Evolutionary conservation across 2,329 filamentous ascomycete species (phyloP), one percentile per base, ranked within the genome.

Genomic region (Xylariaceae sp.): DNA sequence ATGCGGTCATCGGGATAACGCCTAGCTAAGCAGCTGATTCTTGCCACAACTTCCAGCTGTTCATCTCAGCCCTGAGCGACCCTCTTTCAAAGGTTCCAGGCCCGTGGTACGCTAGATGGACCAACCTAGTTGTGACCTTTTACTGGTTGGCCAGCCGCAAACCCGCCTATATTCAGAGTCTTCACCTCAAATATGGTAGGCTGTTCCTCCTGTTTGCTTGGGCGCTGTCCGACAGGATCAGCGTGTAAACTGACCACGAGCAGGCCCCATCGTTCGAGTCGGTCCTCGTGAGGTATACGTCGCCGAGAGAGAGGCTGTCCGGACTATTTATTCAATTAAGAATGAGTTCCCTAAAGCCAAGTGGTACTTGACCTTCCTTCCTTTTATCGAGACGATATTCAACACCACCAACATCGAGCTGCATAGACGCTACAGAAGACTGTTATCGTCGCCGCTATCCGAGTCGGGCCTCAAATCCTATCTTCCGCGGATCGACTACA

Each of bases 371-470:
- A 49, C 59, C 9, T 60, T 65, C 39, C 47, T 58, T 16, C 61
- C 64, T 1, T 49, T 42, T n/a, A 29, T 51, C 3, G 2, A 55
- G 34, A 70, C 58, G 16, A 30, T 77, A 18, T 79, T 79, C 62
- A 71, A 59, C 19, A 74, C 74, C 2, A 65, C 55, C 0, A 67
- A 78, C 45, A 59, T 70, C 1, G 61, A 68, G 3, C 62, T 68
- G 30, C 72, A 78, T 58, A 63, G 71, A 7, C 63, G 63, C 1
- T 67, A 69, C 29, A 70, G 76, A 13, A 67, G 68, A 50, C 64
- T 79, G 1, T 64, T 80, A 3, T 72, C 74, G 5, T 57, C 66
- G 1, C 65, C 72, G 5, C 65, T 74, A 56, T 73, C 70, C 18
- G 71, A 71, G 39, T 65, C 64, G 0, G 67, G 68, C 1, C 61